These are phyloP conservation scores for Fraxinus excelsior DNA, from an alignment of 257 asterid genomes.

Conservation along the genomic window DNA sequence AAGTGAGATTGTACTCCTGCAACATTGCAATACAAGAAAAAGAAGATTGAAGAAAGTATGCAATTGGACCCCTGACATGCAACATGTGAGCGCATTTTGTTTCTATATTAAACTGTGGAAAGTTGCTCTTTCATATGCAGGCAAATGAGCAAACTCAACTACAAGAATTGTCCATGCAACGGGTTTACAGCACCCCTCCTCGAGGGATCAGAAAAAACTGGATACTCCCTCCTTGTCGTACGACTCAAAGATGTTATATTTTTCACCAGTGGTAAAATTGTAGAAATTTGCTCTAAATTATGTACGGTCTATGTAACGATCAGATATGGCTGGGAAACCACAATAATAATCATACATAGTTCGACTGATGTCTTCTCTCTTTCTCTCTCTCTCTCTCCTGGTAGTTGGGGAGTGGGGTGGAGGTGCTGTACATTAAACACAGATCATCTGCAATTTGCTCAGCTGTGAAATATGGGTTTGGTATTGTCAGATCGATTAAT, in stretches of 20 bases:
- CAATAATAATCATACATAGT: constrained; percentile 19
- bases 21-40: constrained; percentile 81
- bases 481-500: neutral
- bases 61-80: constrained; percentile 24
- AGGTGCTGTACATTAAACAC: constrained; percentile 12
- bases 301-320: neutral
- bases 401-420: neutral
- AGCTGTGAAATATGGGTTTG: neutral
- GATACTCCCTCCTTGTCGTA: neutral
- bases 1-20: constrained; percentile 92
- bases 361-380: constrained; percentile 15
- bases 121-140: constrained; percentile 23
- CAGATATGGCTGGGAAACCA: neutral
- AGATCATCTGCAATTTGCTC: constrained; percentile 18
- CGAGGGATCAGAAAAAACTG: neutral
- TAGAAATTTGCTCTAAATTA: neutral
- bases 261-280: neutral
- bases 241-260: neutral
- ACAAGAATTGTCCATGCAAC: neutral
- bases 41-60: constrained; percentile 60
- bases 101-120: constrained; percentile 20
- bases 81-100: constrained; percentile 14
- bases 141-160: constrained; percentile 25
- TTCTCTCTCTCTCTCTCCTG: neutral
- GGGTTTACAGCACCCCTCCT: neutral